Conservation (phyloP, 2,329 filamentous ascomycete genomes). For the Colletotrichum spaethianum region DNA sequence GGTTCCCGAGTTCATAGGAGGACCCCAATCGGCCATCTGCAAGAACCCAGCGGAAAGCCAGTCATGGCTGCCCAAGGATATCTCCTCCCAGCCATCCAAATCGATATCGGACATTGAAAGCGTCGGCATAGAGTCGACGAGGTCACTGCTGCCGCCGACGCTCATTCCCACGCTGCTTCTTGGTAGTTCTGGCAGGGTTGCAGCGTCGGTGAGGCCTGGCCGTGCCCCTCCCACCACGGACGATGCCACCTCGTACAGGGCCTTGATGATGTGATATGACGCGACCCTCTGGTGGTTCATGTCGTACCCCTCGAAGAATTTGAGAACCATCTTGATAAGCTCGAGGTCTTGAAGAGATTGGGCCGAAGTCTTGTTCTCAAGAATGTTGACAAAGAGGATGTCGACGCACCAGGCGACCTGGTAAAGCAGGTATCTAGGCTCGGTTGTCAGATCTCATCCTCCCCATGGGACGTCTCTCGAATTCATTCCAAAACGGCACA, state of each 20-base stretch:
- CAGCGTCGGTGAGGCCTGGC: background rate
- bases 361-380: background rate
- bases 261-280: conserved; percentile 17
- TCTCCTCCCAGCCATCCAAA: background rate
- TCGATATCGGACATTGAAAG: background rate
- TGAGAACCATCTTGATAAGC: background rate
- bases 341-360: background rate
- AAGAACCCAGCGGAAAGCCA: conserved; percentile 23
- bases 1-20: background rate
- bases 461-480: no score
- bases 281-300: background rate
- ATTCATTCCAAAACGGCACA: no score
- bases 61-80: conserved; percentile 8
- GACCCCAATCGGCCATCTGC: conserved; percentile 16
- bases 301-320: background rate
- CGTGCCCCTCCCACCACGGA: background rate
- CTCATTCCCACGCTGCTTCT: background rate
- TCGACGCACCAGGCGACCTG: conserved; percentile 18
- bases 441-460: background rate
- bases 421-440: conserved; percentile 7
- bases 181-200: background rate
- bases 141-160: background rate
- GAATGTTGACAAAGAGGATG: conserved; percentile 21
- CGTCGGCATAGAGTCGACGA: background rate
- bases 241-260: background rate